A percentile compares a stretch with the other conserved stretches of the same genome.
These are phyloP conservation scores for Tylopilus plumbeoviolaceoides DNA, from an alignment of 768 basidiomycete genomes.

Conservation along the genomic window DNA sequence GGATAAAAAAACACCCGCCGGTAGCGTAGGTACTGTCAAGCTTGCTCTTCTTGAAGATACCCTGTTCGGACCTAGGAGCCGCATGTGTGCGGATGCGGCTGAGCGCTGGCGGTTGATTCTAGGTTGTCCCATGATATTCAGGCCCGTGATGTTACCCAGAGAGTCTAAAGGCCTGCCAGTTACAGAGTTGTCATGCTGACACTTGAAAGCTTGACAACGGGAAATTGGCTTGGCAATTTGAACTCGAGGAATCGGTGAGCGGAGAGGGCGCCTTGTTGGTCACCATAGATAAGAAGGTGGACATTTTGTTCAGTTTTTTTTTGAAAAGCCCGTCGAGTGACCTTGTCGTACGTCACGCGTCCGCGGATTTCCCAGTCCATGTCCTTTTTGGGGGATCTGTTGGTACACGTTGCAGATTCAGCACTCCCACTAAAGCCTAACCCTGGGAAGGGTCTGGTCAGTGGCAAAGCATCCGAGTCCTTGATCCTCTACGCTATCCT, in stretches of 20 bases:
- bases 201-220: background rate
- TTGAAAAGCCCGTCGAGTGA: background rate
- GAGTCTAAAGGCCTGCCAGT: background rate
- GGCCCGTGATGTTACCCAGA: background rate
- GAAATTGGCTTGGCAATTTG: background rate
- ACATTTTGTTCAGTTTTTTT: background rate
- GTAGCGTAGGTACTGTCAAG: background rate
- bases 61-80: too few species aligned
- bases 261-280: background rate
- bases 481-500: background rate
- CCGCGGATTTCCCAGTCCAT: background rate
- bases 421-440: background rate
- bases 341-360: background rate
- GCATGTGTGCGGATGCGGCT: background rate
- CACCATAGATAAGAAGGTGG: background rate
- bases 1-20: background rate
- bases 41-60: background rate
- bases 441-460: slow-evolving; percentile 5
- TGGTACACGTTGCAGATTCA: background rate
- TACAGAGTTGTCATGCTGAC: background rate
- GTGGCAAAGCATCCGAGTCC: too few species aligned
- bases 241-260: background rate
- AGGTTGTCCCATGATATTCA: background rate
- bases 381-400: background rate
- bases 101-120: background rate